Base-by-base conservation (phyloP, 805 yeast genomes). In the Cyberlindnera galapagoensis region DNA sequence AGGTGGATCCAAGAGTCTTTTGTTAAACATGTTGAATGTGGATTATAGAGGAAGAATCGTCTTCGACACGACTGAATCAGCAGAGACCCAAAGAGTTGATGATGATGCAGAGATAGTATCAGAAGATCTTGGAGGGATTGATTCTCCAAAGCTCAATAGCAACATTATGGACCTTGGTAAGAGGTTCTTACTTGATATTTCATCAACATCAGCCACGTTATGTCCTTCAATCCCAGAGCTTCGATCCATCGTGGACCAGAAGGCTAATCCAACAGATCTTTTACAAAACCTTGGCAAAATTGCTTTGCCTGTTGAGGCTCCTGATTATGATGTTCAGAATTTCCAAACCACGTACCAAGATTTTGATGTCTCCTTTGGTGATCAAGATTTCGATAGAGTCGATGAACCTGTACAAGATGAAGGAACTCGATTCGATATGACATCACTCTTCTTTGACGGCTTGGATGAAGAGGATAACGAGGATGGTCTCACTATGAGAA, bases 1-100 rank as follows among this genome's bases (percentile, higher is more conserved):
- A 57, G 88, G 87, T 24, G 90, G 90, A 3, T 79, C 88, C 7
- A 80, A 78, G 48, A 71, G 81, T 36, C 58, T 81, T 7, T 53
- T 82, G 22, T 48, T 79, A 39, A 81, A 81, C 42, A 74, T 82
- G 12, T 61, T 81, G 26, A 63, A 62, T 38, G 63, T 76, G 9
- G 78, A 78, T 44, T 36, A 54, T 1, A 46, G 67, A 1, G 76
- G 76, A 0, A 57, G 78, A 42, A 72, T 81, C 3, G 68, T 78
- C 1, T 79, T 81, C 46, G 90, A 77, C 44, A 83, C 85, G 17
- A 63, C 62, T 4, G 52, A 49, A 2, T 36, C 52, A 2, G 45
- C 44, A 1, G 33, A 37, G 11, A 24, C 30, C 4, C 18, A 31
- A 7, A 40, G 38, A 7, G 36, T 46, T 14, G 56, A 49, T 12